These are phyloP conservation scores for Nothomitra cinnamomea DNA, from an alignment of 2,329 filamentous ascomycete species.

Conservation along the genomic window DNA sequence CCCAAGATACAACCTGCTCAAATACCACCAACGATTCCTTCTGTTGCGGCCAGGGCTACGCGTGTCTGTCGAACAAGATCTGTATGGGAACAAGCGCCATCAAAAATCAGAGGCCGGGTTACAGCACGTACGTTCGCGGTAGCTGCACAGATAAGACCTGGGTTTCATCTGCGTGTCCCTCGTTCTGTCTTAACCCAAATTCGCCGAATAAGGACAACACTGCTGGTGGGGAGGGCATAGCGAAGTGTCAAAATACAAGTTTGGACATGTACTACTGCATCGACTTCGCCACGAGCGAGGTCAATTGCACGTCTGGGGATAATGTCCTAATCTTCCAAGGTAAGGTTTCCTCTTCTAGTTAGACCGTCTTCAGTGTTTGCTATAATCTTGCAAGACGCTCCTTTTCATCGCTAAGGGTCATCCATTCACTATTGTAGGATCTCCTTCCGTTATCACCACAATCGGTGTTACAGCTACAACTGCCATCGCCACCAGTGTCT, in stretches of 20 bases:
- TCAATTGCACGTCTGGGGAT: slow-evolving; percentile 7
- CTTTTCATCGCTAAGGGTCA: no score
- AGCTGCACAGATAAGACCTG: slow-evolving; percentile 21
- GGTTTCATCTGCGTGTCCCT: slow-evolving; percentile 18
- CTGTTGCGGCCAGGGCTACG: slow-evolving; percentile 23
- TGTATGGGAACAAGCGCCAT: slow-evolving; percentile 14
- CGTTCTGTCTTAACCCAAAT: slow-evolving; percentile 18
- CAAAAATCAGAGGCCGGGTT: slow-evolving; percentile 2
- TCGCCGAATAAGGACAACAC: slow-evolving; percentile 9
- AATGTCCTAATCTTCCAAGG: slow-evolving; percentile 12
- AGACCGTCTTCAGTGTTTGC: no score
- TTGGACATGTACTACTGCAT: slow-evolving; percentile 16
- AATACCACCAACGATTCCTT: slow-evolving; percentile 15
- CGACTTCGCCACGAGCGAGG: slow-evolving; percentile 4
- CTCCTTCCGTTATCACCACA: no score
- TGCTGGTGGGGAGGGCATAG: slow-evolving; percentile 12
- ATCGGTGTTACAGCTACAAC: no score
- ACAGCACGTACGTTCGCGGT: slow-evolving; percentile 17
- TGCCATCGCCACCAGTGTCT: no score
- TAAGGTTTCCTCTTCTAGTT: slow-evolving; percentile 1
- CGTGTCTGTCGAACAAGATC: slow-evolving; percentile 21
- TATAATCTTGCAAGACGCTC: no score
- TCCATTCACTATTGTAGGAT: no score
- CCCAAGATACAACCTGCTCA: slow-evolving; percentile 18
- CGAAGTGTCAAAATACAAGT: background rate